Base-by-base conservation (phyloP, 129 eudicot species). In the Lactuca sativa region DNA sequence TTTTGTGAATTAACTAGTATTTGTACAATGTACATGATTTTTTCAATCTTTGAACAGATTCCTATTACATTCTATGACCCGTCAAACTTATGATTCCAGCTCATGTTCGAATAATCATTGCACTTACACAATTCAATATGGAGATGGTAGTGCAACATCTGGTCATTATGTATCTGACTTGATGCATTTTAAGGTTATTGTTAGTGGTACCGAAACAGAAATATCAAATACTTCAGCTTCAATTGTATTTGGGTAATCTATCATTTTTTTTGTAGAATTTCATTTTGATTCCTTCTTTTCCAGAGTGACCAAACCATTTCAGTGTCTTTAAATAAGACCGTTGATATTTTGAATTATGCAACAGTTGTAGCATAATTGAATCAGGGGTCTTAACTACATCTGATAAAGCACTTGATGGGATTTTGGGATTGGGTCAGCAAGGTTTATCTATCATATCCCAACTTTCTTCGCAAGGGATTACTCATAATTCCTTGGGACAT, bases 381-480 rank as follows among this genome's bases (percentile, higher is more conserved):
- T 78, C 93, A 6, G 99, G 99, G 55, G 97, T 87, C 67, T 82
- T 95, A 77, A 85, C 88, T 12, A 95, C 85, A 72, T 62, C 89
- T 4, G 97, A 95, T 70, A 80, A 96, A 82, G 97, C 99, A 11
- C 92, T 90, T 81, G 95, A 90, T 73, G 99, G 99, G 52, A 90
- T 95, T 14, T 87, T 95, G 79, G 99, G 99, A 25, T 90, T 95
- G 58, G 99, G 99, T 49, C 99, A 95, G 81, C 92, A 90, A 72
- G 87, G 96, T 51, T 80, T 90, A 81, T 95, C 99, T 2, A 80
- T 95, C 33, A 78, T 95, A 71, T 84, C 99, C 4, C 99, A 95
- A 74, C 92, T 95, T 74, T 78, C 93, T 66, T 83, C 97, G 18
- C 97, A 87, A 79, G 91, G 93, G 67, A 17, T 85, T n/a, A 68